These are phyloP conservation scores for Harringtonia aguacate DNA, from an alignment of 2,329 filamentous ascomycete species.

Conservation along the genomic window DNA sequence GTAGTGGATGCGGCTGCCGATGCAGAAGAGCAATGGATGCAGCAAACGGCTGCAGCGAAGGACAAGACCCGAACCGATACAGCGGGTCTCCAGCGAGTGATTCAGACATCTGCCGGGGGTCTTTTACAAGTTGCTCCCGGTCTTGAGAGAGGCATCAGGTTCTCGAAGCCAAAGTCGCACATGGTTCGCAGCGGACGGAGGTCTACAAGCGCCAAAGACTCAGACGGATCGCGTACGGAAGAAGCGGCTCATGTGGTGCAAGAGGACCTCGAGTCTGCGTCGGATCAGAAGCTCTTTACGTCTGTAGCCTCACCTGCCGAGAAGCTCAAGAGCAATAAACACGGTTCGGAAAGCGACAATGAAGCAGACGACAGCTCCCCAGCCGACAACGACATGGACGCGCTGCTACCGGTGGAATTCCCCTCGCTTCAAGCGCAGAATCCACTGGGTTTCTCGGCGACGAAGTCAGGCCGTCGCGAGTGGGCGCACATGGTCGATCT, in stretches of 20 bases:
- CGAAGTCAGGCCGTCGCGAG: slow-evolving; percentile 66
- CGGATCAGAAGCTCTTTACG: slow-evolving; percentile 9
- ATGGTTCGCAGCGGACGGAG: no score
- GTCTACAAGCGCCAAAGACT: background rate
- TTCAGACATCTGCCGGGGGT: slow-evolving; percentile 67
- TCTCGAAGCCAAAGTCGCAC: slow-evolving; percentile 50
- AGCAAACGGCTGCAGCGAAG: slow-evolving; percentile 20
- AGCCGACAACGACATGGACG: slow-evolving; percentile 54
- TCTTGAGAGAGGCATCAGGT: slow-evolving; percentile 65
- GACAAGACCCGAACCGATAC: slow-evolving; percentile 7
- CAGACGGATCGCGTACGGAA: background rate
- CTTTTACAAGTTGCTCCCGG: slow-evolving; percentile 77
- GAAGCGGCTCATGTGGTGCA: slow-evolving; percentile 58
- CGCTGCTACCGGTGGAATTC: slow-evolving; percentile 83
- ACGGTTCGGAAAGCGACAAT: slow-evolving; percentile 25
- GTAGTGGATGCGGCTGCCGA: slow-evolving; percentile 79
- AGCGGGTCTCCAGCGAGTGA: slow-evolving; percentile 50
- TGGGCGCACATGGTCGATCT: slow-evolving; percentile 99
- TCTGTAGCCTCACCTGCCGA: slow-evolving; percentile 21
- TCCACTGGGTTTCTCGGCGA: slow-evolving; percentile 60
- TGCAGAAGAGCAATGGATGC: slow-evolving; percentile 49
- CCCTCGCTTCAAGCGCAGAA: slow-evolving; percentile 79
- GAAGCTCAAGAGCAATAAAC: slow-evolving; percentile 11
- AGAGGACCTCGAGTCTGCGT: slow-evolving; percentile 41
- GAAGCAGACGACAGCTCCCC: slow-evolving; percentile 19